Conservation (phyloP, 345 rosid genomes). For the Syzygium oleosum region DNA sequence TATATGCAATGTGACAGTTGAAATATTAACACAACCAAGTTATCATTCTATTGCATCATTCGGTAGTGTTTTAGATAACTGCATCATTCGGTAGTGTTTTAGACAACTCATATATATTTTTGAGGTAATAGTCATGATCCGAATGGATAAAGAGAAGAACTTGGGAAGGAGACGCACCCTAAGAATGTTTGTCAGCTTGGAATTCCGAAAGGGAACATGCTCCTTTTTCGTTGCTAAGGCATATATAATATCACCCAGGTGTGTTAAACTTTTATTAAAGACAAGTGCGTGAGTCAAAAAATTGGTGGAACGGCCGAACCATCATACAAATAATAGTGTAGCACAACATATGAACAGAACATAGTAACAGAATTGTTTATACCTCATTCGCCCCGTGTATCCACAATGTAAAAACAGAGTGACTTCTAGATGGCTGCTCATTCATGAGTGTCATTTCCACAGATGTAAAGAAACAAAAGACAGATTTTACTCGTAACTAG, state of each 20-base stretch:
- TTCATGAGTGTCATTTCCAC: slow-evolving; percentile 87
- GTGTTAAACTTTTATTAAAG: slow-evolving; percentile 66
- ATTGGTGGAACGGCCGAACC: background rate
- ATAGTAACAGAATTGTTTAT: background rate
- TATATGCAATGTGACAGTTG: too few species aligned
- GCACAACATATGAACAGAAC: background rate
- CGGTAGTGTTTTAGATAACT: too few species aligned
- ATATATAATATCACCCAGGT: slow-evolving; percentile 69
- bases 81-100: too few species aligned
- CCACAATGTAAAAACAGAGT: slow-evolving; percentile 70
- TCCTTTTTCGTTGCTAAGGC: slow-evolving; percentile 87
- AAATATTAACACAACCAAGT: too few species aligned
- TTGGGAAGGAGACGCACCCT: slow-evolving; percentile 33
- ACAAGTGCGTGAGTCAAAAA: background rate
- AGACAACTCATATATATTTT: too few species aligned
- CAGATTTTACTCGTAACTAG: background rate
- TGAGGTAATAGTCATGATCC: background rate
- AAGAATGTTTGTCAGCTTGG: slow-evolving; percentile 76
- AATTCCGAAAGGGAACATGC: slow-evolving; percentile 85
- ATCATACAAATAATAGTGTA: background rate
- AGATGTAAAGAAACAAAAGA: slow-evolving; percentile 32
- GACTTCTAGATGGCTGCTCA: slow-evolving; percentile 67
- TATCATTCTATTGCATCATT: too few species aligned
- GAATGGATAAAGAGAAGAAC: background rate
- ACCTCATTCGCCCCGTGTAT: slow-evolving; percentile 83